A percentile compares a stretch with the other conserved stretches of the same genome.
phyloP scores from a whole-genome alignment of 2,329 filamentous ascomycete species.

The Fusarium xylarioides region DNA sequence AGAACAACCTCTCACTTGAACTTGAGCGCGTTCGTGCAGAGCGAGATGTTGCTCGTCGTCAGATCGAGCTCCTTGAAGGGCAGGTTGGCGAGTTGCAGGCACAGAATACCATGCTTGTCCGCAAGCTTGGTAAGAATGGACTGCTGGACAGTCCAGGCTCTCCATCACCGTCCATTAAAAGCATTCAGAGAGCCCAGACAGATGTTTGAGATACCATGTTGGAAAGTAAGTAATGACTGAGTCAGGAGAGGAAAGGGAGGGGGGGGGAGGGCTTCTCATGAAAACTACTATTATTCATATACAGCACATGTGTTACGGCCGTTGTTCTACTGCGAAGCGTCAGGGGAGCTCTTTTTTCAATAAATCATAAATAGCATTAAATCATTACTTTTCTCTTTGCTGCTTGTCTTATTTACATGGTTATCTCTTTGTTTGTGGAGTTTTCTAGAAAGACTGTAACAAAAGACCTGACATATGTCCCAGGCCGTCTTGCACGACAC shows the following conservation, averaged over 20 bases:
- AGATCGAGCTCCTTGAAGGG: slow-evolving; percentile 63
- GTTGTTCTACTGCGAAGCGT: slow-evolving; percentile 33
- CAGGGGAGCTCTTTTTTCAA: slow-evolving; percentile 8
- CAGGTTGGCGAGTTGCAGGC: slow-evolving; percentile 67
- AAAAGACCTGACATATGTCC: slow-evolving; percentile 45
- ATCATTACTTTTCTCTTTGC: slow-evolving; percentile 15
- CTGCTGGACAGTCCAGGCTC: slow-evolving; percentile 53
- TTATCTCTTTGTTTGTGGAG: background rate
- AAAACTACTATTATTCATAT: slow-evolving; percentile 5
- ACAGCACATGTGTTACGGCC: slow-evolving; percentile 13
- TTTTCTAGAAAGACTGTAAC: slow-evolving; percentile 22
- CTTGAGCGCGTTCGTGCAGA: slow-evolving; percentile 62
- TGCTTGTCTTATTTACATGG: background rate
- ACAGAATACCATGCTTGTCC: slow-evolving; percentile 68
- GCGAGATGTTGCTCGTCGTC: slow-evolving; percentile 60
- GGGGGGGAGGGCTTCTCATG: background rate
- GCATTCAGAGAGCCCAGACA: slow-evolving; percentile 15
- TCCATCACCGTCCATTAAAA: slow-evolving; percentile 45
- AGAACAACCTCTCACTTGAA: slow-evolving; percentile 58
- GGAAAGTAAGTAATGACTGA: background rate
- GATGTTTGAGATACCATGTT: slow-evolving; percentile 3
- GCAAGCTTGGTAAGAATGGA: slow-evolving; percentile 58
- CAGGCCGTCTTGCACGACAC: slow-evolving; percentile 1
- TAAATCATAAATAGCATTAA: slow-evolving; percentile 14
- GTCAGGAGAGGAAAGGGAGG: background rate